Evolutionary conservation across 495 filamentous ascomycete genomes (phyloP).

Genomic region (Eremomyces bilateralis): DNA sequence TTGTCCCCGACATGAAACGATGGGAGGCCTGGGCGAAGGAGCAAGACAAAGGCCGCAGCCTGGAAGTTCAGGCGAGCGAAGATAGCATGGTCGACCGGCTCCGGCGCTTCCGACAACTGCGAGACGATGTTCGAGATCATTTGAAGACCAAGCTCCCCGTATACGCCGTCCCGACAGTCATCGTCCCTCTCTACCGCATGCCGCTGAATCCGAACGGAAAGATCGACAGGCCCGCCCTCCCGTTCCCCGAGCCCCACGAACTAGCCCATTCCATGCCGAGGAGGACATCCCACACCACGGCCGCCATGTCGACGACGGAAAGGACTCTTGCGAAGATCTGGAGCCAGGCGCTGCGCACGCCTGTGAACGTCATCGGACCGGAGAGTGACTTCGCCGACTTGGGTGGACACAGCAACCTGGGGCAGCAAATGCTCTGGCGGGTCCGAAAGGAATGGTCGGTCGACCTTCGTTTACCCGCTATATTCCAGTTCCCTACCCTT

Average conservation of each 20-base stretch:
- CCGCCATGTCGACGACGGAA: constrained; percentile 38
- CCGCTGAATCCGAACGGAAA: constrained; percentile 93
- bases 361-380: constrained; percentile 24
- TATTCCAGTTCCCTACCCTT: constrained; percentile 60
- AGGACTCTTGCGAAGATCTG: constrained; percentile 45
- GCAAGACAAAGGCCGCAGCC: constrained; percentile 22
- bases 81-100: constrained; percentile 38
- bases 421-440: constrained; percentile 63
- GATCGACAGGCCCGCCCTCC: constrained; percentile 73
- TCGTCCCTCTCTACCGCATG: constrained; percentile 59
- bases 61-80: constrained; percentile 6
- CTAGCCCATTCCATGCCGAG: constrained; percentile 23
- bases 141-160: constrained; percentile 53
- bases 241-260: constrained; percentile 67
- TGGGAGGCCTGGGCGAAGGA: constrained; percentile 47
- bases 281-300: constrained; percentile 11
- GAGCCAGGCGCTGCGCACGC: constrained; percentile 27
- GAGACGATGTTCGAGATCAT: constrained; percentile 51
- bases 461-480: constrained; percentile 51
- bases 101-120: constrained; percentile 40
- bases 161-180: constrained; percentile 64
- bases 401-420: constrained; percentile 73
- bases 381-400: constrained; percentile 66
- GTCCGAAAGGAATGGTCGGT: constrained; percentile 38
- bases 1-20: constrained; percentile 58